Percentiles rank a stretch among this genome's conserved stretches.
phyloP scores from a whole-genome alignment of 805 yeast genomes.

The Teunomyces tritomae region DNA sequence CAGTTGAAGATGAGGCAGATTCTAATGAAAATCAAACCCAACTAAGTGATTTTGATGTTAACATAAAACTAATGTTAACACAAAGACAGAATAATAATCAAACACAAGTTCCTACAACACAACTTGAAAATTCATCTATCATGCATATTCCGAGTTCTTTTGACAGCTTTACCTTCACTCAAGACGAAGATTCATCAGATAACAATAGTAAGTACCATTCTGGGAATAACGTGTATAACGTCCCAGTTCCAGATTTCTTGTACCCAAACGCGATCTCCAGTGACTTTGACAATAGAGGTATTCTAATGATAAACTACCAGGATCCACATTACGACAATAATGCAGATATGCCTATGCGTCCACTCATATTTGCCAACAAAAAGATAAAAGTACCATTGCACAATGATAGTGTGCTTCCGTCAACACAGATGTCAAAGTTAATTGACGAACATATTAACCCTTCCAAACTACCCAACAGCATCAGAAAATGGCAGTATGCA shows the following conservation, averaged over 20 bases:
- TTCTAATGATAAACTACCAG: conserved; percentile 50
- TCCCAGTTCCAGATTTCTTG: conserved; percentile 17
- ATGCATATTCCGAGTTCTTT: conserved; percentile 16
- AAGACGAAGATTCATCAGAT: not conserved
- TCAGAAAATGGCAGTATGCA: conserved; percentile 45
- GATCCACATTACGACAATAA: conserved; percentile 63
- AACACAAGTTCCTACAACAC: not conserved
- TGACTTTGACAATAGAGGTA: conserved; percentile 42
- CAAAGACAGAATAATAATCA: conserved; percentile 12
- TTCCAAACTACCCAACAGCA: not conserved
- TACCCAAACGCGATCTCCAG: conserved; percentile 13
- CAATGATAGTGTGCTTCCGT: conserved; percentile 24
- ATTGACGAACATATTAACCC: conserved; percentile 2
- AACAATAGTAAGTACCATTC: not conserved
- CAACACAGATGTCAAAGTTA: conserved; percentile 7
- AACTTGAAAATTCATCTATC: not conserved
- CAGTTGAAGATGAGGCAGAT: conserved; percentile 5
- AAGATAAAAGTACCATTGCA: conserved; percentile 45
- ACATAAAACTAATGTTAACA: conserved; percentile 17
- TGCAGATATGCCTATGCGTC: conserved; percentile 50
- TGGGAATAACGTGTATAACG: conserved; percentile 17
- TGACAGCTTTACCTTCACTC: conserved; percentile 4
- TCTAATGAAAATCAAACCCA: conserved; percentile 7
- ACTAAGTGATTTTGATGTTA: conserved; percentile 15
- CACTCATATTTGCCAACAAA: conserved; percentile 68